Evolutionary conservation across 352 stramenopile genomes (phyloP).

Genomic region (Pythium rhizo-oryzae): DNA sequence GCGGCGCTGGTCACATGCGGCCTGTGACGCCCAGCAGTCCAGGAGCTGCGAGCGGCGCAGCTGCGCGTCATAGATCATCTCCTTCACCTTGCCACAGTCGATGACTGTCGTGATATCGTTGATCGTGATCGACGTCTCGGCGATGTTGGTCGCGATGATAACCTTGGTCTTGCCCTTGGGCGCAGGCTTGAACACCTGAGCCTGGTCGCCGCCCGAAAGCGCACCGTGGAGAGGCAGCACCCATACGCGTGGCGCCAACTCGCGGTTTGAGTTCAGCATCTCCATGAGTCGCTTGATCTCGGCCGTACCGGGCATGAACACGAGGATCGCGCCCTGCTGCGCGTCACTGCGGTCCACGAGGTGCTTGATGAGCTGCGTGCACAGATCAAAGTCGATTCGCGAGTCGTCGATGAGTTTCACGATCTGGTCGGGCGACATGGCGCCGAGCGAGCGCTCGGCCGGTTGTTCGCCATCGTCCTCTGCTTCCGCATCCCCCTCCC

Average conservation of each 20-base stretch:
- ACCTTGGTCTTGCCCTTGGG: conserved; percentile 78
- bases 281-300: conserved; percentile 86
- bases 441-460: conserved; percentile 27
- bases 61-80: conserved; percentile 86
- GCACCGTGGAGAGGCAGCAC: conserved; percentile 76
- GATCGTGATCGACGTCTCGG: conserved; percentile 91
- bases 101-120: conserved; percentile 88
- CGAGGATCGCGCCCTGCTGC: conserved; percentile 63
- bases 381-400: conserved; percentile 94
- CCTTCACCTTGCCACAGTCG: conserved; percentile 86
- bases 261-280: conserved; percentile 48
- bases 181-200: conserved; percentile 69
- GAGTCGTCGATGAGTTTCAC: conserved; percentile 86
- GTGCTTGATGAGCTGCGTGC: conserved; percentile 81
- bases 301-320: conserved; percentile 81
- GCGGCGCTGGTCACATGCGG: conserved; percentile 82
- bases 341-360: conserved; percentile 47
- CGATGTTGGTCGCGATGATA: conserved; percentile 89
- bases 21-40: conserved; percentile 81
- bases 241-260: conserved; percentile 49
- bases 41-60: conserved; percentile 75
- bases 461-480: conserved; percentile 33
- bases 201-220: conserved; percentile 71
- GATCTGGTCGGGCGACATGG: conserved; percentile 50
- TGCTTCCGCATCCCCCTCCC: conserved; percentile 23